Conservation (phyloP, 345 rosid species). For the Rhodamnia argentea region DNA sequence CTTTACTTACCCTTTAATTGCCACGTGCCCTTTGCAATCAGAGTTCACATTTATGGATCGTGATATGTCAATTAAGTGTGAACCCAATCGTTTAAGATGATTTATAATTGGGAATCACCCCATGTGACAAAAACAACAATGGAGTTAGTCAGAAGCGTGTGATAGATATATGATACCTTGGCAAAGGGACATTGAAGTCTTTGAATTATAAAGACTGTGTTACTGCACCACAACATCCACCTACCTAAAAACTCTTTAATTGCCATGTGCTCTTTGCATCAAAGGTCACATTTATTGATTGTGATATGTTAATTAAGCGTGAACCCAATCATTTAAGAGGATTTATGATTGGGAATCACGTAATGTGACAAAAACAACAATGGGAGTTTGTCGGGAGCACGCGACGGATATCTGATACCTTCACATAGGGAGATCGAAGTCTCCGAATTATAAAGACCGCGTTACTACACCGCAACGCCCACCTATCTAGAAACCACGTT, state of each 20-base stretch:
- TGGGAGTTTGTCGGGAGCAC: too few relatives aligned
- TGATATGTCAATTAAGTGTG: neutral
- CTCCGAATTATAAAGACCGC: neutral
- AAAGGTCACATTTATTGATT: too few relatives aligned
- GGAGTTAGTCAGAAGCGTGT: too few relatives aligned
- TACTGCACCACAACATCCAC: too few relatives aligned
- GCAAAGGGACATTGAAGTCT: neutral
- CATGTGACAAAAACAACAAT: neutral
- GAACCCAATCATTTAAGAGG: too few relatives aligned
- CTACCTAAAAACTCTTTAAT: neutral
- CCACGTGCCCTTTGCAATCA: neutral
- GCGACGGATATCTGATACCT: neutral
- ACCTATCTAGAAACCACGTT: neutral
- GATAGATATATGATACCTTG: neutral
- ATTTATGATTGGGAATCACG: too few relatives aligned
- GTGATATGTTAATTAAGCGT: too few relatives aligned
- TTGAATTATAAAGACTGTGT: neutral
- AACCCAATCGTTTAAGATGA: neutral
- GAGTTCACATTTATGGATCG: neutral
- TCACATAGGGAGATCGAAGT: neutral
- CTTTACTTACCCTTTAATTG: neutral
- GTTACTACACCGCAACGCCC: too few relatives aligned
- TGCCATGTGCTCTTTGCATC: too few relatives aligned
- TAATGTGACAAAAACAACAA: too few relatives aligned
- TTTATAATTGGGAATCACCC: neutral